These are phyloP conservation scores for Lecanicillium sp. DNA, from an alignment of 2,329 filamentous ascomycete species.

Conservation along the genomic window DNA sequence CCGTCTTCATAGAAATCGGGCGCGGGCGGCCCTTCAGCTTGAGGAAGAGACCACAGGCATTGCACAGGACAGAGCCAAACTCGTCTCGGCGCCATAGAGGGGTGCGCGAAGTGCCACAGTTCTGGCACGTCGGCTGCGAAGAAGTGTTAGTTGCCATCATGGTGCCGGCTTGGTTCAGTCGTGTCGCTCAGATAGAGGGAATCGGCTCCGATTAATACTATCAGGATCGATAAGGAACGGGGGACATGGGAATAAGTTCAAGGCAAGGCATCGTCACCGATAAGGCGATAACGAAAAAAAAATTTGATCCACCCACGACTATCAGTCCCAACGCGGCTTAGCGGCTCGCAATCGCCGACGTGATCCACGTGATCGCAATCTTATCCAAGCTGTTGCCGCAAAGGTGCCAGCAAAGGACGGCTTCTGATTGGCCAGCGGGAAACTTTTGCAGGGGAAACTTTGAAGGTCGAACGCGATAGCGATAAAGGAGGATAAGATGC, in stretches of 20 bases:
- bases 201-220: constrained; percentile 23
- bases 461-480: constrained; percentile 7
- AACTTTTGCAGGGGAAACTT: not conserved
- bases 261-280: constrained; percentile 23
- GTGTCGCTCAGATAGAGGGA: constrained; percentile 11
- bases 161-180: constrained; percentile 27
- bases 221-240: constrained; percentile 31
- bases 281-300: constrained; percentile 21
- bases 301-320: constrained; percentile 4
- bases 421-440: constrained; percentile 7
- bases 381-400: not conserved
- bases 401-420: not conserved
- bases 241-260: constrained; percentile 25
- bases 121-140: constrained; percentile 90
- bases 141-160: constrained; percentile 52
- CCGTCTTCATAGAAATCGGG: constrained; percentile 94
- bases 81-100: constrained; percentile 97
- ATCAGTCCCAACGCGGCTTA: constrained; percentile 6
- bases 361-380: constrained; percentile 21
- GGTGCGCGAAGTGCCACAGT: constrained; percentile 91
- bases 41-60: constrained; percentile 94
- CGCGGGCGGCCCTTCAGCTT: constrained; percentile 92
- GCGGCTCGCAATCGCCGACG: not conserved
- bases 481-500: constrained; percentile 6
- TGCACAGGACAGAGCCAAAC: constrained; percentile 90